These are phyloP conservation scores for Leishmania aethiopica DNA, from an alignment of 208 protist genomes.

Conservation along the genomic window DNA sequence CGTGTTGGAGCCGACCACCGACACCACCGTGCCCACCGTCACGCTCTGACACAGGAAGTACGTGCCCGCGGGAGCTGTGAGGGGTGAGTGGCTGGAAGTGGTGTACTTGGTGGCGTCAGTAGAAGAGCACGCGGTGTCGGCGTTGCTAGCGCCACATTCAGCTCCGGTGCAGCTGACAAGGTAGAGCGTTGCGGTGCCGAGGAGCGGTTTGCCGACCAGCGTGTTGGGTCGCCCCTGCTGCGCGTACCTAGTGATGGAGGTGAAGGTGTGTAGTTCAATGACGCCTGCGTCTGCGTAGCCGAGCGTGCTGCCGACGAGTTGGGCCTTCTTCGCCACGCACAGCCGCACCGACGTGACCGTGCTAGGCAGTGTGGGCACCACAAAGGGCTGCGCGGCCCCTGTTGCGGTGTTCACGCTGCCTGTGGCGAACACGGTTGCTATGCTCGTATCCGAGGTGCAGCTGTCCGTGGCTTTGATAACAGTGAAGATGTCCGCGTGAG, in stretches of 20 bases:
- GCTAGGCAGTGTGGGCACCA: constrained; percentile 8
- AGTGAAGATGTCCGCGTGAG: constrained; percentile 39
- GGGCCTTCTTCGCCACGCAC: constrained; percentile 22
- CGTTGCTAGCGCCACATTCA: constrained; percentile 20
- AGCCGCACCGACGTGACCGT: constrained; percentile 13
- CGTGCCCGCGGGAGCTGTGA: constrained; percentile 29
- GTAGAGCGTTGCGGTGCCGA: constrained; percentile 34
- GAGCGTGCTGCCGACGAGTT: constrained; percentile 28
- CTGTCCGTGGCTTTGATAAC: constrained; percentile 27
- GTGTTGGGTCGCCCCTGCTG: constrained; percentile 48
- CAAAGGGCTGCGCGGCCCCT: constrained; percentile 27
- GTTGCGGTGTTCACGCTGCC: constrained; percentile 34
- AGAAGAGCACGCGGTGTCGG: constrained; percentile 27
- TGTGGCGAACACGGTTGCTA: constrained; percentile 14
- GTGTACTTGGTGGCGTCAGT: constrained; percentile 30
- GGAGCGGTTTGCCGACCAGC: constrained; percentile 36
- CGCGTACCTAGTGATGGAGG: constrained; percentile 40
- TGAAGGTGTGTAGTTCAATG: constrained; percentile 37
- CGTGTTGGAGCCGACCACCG: constrained; percentile 33
- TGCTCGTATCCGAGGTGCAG: constrained; percentile 24
- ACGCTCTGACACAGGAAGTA: constrained; percentile 65
- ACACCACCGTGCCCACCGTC: not conserved
- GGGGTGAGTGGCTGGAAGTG: constrained; percentile 28
- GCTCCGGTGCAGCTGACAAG: constrained; percentile 38
- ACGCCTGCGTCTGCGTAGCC: constrained; percentile 49